phyloP scores from a whole-genome alignment of 495 filamentous ascomycete genomes.

The Bacidia rubella region DNA sequence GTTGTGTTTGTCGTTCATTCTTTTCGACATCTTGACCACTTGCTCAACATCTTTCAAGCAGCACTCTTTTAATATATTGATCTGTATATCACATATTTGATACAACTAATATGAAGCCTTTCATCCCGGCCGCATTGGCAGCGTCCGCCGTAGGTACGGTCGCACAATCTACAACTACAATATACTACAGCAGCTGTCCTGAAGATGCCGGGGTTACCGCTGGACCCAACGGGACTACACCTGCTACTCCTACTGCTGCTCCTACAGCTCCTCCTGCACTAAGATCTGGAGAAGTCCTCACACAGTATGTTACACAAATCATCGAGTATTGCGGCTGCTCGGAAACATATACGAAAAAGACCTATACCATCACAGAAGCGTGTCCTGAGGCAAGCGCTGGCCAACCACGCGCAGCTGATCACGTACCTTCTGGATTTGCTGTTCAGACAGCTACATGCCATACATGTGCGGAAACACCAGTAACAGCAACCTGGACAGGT shows the following conservation, averaged over 20 bases:
- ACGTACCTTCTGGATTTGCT: conserved; percentile 16
- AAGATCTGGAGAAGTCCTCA: conserved; percentile 8
- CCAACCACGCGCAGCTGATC: conserved; percentile 7
- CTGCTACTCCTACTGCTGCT: conserved; percentile 3
- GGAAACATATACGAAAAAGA: conserved; percentile 5
- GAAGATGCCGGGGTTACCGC: neutral
- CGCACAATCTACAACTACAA: conserved; percentile 1
- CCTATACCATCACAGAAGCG: conserved; percentile 19
- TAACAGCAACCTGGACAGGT: conserved; percentile 11
- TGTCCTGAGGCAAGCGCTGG: conserved; percentile 11
- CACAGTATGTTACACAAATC: conserved; percentile 14
- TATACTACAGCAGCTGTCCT: conserved; percentile 12
- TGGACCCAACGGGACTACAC: conserved; percentile 6
- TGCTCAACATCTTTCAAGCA: neutral
- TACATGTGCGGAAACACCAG: conserved; percentile 12
- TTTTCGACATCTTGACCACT: neutral
- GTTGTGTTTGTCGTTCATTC: conserved; percentile 19
- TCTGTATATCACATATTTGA: neutral
- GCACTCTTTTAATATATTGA: neutral
- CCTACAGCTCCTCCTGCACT: conserved; percentile 1
- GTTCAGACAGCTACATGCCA: conserved; percentile 17
- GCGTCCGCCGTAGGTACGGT: conserved; percentile 4
- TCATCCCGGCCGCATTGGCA: neutral
- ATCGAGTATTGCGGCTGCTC: conserved; percentile 9
- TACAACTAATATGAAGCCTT: conserved; percentile 3